Percentiles rank a stretch among this genome's conserved stretches.
These are phyloP conservation scores for Dimargaris cristalligena DNA, from an alignment of 192 early-diverging fungal species.

Conservation along the genomic window DNA sequence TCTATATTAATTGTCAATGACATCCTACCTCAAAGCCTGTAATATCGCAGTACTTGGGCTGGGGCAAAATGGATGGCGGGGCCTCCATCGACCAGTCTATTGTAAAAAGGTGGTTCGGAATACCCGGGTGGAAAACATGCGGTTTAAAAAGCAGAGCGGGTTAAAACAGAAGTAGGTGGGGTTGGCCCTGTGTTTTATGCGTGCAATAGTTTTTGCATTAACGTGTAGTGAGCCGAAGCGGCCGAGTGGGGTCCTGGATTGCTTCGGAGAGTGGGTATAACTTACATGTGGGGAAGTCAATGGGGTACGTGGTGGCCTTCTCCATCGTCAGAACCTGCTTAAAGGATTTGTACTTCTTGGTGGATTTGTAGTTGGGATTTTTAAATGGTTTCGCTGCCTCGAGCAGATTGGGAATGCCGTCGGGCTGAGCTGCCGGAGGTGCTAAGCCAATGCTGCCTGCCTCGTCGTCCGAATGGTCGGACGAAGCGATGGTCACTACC, in stretches of 20 bases:
- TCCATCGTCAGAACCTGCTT: constrained; percentile 68
- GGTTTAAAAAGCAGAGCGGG: no score
- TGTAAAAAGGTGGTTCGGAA: no score
- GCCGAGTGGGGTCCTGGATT: no score
- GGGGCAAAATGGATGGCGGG: neutral
- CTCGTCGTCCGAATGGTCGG: no score
- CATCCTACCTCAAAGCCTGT: neutral
- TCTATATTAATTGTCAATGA: neutral
- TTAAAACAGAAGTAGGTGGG: no score
- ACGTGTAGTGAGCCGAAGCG: no score
- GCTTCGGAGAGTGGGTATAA: no score
- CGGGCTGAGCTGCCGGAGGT: neutral
- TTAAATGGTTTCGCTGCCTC: constrained; percentile 54
- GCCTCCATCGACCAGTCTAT: constrained; percentile 1
- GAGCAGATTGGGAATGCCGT: constrained; percentile 23
- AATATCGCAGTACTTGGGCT: constrained; percentile 6
- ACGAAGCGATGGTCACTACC: no score
- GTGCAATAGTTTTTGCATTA: no score
- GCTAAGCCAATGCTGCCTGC: no score
- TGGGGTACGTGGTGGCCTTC: constrained; percentile 32
- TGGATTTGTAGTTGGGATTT: constrained; percentile 36
- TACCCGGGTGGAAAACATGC: no score
- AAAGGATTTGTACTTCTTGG: constrained; percentile 58
- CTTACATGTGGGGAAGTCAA: constrained; percentile 51
- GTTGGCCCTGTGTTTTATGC: no score